These are phyloP conservation scores for Chlorociboria aeruginascens DNA, from an alignment of 495 filamentous ascomycete genomes.

Conservation along the genomic window DNA sequence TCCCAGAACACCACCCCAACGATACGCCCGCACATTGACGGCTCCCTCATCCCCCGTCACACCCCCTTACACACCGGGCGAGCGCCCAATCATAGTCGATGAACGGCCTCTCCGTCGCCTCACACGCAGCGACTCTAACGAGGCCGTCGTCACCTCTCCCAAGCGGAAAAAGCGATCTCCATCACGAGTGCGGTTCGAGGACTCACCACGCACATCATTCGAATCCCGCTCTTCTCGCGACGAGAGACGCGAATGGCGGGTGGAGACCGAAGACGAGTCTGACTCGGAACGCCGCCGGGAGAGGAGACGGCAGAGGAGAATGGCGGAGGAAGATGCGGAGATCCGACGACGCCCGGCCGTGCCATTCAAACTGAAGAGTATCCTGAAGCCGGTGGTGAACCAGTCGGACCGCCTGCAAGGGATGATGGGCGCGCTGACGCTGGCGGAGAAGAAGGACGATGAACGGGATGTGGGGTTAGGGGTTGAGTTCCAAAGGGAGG, in stretches of 20 bases:
- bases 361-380: constrained; percentile 1
- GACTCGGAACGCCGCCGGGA: constrained; percentile 8
- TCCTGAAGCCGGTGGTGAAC: constrained; percentile 1
- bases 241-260: constrained; percentile 1
- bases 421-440: constrained; percentile 6
- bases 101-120: constrained; percentile 5
- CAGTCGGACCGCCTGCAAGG: constrained; percentile 3
- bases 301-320: constrained; percentile 1
- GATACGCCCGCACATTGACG: constrained; percentile 7
- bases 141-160: not conserved
- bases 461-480: not conserved
- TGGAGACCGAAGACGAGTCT: not conserved
- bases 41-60: constrained; percentile 11
- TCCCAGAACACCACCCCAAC: constrained; percentile 16
- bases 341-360: constrained; percentile 15
- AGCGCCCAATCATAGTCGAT: constrained; percentile 15
- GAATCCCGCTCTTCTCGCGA: constrained; percentile 5
- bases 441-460: not conserved
- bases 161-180: not conserved
- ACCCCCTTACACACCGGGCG: constrained; percentile 2
- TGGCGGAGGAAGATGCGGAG: constrained; percentile 14
- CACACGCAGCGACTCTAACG: not conserved
- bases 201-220: constrained; percentile 15
- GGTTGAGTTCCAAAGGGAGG: not conserved
- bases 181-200: constrained; percentile 1